Evolutionary conservation across 148 eudicot species (phyloP).

Genomic region (Amaranthus hypochondriacus): DNA sequence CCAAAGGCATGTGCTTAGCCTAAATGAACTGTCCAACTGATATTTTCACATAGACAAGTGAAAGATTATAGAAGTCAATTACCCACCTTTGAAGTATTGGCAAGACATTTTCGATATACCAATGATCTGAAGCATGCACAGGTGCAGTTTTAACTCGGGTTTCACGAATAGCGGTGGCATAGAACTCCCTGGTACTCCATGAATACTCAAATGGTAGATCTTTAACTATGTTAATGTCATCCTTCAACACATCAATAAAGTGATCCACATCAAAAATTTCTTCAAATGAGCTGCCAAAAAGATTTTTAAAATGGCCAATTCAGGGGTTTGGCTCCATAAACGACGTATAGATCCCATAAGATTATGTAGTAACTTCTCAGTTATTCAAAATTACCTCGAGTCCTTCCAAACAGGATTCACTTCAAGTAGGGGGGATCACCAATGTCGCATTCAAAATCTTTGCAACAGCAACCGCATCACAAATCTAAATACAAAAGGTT

Average conservation of each 20-base stretch:
- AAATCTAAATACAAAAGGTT: constrained; percentile 44
- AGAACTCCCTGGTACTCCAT: constrained; percentile 95
- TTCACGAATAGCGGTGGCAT: constrained; percentile 76
- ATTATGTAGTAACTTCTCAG: background rate
- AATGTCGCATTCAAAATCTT: constrained; percentile 94
- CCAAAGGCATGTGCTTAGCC: background rate
- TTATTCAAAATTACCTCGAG: constrained; percentile 53
- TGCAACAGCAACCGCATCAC: constrained; percentile 98
- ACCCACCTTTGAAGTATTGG: constrained; percentile 77
- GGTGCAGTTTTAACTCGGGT: constrained; percentile 91
- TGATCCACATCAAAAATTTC: constrained; percentile 96
- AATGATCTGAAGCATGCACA: constrained; percentile 95
- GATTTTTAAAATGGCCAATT: background rate
- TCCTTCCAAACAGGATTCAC: constrained; percentile 98
- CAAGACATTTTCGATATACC: constrained; percentile 79
- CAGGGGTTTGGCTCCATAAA: constrained; percentile 12
- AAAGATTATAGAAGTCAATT: background rate
- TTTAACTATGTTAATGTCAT: constrained; percentile 73
- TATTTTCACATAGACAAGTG: background rate
- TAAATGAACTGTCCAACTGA: background rate
- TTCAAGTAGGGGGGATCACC: constrained; percentile 87
- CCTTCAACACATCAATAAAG: constrained; percentile 78
- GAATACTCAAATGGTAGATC: constrained; percentile 80
- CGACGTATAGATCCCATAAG: background rate
- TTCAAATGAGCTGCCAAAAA: constrained; percentile 58